Evolutionary conservation across 2,329 filamentous ascomycete species (phyloP), one percentile per base, ranked within the genome.

Genomic region (Neopestalotiopsis sp.): DNA sequence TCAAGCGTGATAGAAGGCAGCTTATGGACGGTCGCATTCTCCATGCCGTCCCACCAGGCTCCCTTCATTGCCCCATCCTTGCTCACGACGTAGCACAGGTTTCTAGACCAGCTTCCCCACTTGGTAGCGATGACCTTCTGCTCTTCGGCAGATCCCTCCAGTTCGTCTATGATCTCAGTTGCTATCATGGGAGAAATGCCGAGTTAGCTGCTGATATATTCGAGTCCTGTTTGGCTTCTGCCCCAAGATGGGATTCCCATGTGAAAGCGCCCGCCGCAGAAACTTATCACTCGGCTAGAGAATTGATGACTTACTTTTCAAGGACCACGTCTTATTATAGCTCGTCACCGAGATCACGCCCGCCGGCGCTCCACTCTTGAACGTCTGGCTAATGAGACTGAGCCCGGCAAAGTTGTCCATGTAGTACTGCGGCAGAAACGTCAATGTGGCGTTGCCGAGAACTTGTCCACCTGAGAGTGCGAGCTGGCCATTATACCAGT

Each of bases 51-150:
- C 53, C 53, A 45, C 53, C 56, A 67, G 20, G 40, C 53, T 14
- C 30, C 65, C 40, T 58, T 61, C 7, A 69, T 63, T 20, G 53
- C 53, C 24, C 67, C 67, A 61, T 68, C 67, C 14, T 20, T 30
- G 3, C 32, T 13, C n/a, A 66, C 24, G 24, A 45, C 57, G 24
- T 61, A 59, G 57, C 58, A 69, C 56, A 69, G 58, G 24, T 49
- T 65, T 13, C 62, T 65, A 5, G 42, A 49, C 69, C 70, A 74
- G n/a, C 66, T 68, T 14, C 69, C 68, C 71, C 70, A 70, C 62
- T 68, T 65, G 3, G 69, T 70, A 20, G 65, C 70, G 9, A 70
- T 71, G 56, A 73, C 71, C 34, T 71, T 68, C 53, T 68, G 69
- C 5, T 69, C 71, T 12, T 58, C 5, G 34, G 28, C 28, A 66